Evolutionary conservation across 1,139 yeast genomes (phyloP), one percentile per base, ranked within the genome.

Genomic region (Pichia sp.): DNA sequence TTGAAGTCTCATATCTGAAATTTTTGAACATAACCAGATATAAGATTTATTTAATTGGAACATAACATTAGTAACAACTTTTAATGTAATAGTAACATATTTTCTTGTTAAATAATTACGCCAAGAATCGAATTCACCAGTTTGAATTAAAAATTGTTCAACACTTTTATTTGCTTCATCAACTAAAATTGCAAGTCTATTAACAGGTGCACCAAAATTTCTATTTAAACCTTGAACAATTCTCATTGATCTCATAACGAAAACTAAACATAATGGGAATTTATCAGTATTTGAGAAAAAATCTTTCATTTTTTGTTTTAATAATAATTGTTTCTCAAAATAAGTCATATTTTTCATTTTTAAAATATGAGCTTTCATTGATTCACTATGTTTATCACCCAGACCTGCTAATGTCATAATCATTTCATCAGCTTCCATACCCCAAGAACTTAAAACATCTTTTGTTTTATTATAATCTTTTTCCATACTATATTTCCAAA

Each of bases 141-240:
- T 37, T 37, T 46, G 42, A 11, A 28, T 22, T 9, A 49, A 28
- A 9, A 50, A 35, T 27, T 37, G 38, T 7, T 43, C 49, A 28
- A 59, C 61, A 26, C 64, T 41, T 54, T 58, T 48, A 33, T 66
- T 51, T 29, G 86, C 84, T 48, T 76, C 76, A 30, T 64, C 60
- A 1, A 87, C 85, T 50, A 85, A 67, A 37, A 80, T 59, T 49
- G 80, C 79, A 53, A 85, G 66, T 45, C 94, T 68, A 58, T 85
- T 85, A 20, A 83, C 83, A 0, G 92, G 92, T 23, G 87, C 77
- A 4, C 84, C 87, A 60, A 77, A 76, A 43, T 66, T 67, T 52
- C 76, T 78, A 59, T 85, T 85, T 54, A 82, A 63, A 33, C 80
- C 80, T 60, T 83, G 92, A 45, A 85, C 73, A 68, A 84, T 82